These are phyloP conservation scores for Penicillium sumatraense DNA, from an alignment of 2,329 filamentous ascomycete genomes.

Conservation along the genomic window DNA sequence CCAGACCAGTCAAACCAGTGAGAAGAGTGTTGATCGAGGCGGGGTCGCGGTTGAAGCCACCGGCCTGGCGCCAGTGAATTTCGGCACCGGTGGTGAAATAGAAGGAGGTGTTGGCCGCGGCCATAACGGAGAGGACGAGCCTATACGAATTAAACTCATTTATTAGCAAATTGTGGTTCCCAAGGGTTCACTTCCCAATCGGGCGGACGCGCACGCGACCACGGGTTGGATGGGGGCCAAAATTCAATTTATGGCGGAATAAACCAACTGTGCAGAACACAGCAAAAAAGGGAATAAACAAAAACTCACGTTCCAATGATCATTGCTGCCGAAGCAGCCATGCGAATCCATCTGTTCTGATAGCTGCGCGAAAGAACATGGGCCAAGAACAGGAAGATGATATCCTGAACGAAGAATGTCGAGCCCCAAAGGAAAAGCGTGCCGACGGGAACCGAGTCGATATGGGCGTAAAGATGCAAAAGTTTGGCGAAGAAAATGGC, in stretches of 20 bases:
- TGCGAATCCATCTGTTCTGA: conserved; percentile 4
- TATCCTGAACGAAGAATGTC: conserved; percentile 31
- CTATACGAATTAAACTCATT: conserved; percentile 17
- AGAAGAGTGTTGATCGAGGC: conserved; percentile 38
- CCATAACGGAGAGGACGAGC: conserved; percentile 38
- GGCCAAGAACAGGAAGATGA: conserved; percentile 19
- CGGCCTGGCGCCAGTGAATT: conserved; percentile 43
- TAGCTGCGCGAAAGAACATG: conserved; percentile 16
- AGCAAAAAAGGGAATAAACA: neutral
- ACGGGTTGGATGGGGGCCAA: neutral
- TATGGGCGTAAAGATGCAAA: conserved; percentile 29
- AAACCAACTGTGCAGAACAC: too few species aligned
- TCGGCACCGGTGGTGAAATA: conserved; percentile 40
- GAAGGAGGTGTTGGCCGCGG: conserved; percentile 39
- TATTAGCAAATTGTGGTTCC: neutral
- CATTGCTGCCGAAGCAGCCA: conserved; percentile 5
- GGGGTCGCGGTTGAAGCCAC: conserved; percentile 37
- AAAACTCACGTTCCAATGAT: conserved; percentile 13
- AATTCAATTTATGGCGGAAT: too few species aligned
- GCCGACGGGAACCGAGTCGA: conserved; percentile 18
- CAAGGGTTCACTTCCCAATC: neutral
- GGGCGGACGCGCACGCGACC: conserved; percentile 1
- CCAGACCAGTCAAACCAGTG: conserved; percentile 37
- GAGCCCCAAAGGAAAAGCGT: conserved; percentile 27
- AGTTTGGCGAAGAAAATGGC: conserved; percentile 25